These are phyloP conservation scores for Xylariaceae sp. DNA, from an alignment of 2,329 filamentous ascomycete genomes.

Conservation along the genomic window DNA sequence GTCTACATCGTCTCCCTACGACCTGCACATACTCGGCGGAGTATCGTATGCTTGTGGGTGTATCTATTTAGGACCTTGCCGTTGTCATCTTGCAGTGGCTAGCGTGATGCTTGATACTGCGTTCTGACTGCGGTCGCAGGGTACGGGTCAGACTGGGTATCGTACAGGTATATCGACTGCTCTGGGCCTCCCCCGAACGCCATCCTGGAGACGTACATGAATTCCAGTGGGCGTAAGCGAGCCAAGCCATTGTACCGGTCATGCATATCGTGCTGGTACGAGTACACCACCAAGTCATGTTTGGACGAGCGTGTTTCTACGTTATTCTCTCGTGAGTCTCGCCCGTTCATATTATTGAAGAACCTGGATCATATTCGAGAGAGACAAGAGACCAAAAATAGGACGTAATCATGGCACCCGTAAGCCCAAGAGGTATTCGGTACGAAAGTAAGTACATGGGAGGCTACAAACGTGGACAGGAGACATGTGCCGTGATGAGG, in stretches of 20 bases:
- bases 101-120: not conserved
- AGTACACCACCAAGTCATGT: not conserved
- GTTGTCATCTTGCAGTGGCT: slow-evolving; percentile 8
- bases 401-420: too few species aligned
- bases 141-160: not conserved
- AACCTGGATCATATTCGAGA: not conserved
- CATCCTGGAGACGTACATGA: slow-evolving; percentile 5
- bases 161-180: not conserved
- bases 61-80: not conserved
- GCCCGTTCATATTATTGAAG: not conserved
- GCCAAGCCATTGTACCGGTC: slow-evolving; percentile 6
- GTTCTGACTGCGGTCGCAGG: not conserved
- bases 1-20: slow-evolving; percentile 4
- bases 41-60: not conserved
- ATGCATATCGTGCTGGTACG: not conserved
- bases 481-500: too few species aligned
- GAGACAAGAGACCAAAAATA: too few species aligned
- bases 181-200: slow-evolving; percentile 7
- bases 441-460: too few species aligned
- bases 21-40: not conserved
- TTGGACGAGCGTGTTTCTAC: not conserved
- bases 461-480: too few species aligned
- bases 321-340: not conserved
- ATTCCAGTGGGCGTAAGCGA: not conserved
- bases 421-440: too few species aligned